These are phyloP conservation scores for Simplicillium aogashimaense DNA, from an alignment of 2,329 filamentous ascomycete genomes.

Conservation along the genomic window DNA sequence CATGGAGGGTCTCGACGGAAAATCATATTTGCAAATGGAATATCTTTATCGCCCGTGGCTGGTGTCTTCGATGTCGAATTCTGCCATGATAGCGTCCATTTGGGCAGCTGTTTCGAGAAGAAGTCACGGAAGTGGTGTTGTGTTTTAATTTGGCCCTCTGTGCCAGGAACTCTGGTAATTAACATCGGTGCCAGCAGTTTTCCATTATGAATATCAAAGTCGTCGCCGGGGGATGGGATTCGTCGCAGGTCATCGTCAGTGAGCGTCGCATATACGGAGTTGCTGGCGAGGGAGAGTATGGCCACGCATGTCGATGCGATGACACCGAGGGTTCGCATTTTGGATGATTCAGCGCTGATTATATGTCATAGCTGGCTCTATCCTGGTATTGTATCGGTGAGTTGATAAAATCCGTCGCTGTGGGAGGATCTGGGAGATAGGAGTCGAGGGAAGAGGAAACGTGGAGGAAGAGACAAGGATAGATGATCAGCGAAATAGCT, in stretches of 20 bases:
- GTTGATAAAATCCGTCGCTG: too few relatives aligned
- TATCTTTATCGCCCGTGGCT: slow-evolving; percentile 53
- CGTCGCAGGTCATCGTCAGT: slow-evolving; percentile 64
- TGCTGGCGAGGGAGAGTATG: slow-evolving; percentile 12
- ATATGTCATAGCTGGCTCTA: too few relatives aligned
- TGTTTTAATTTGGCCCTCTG: slow-evolving; percentile 60
- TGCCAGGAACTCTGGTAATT: slow-evolving; percentile 80
- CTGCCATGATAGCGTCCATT: slow-evolving; percentile 75
- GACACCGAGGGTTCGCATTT: slow-evolving; percentile 3
- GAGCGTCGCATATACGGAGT: slow-evolving; percentile 39
- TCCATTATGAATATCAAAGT: slow-evolving; percentile 72
- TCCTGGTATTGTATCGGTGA: too few relatives aligned
- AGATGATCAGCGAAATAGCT: too few relatives aligned
- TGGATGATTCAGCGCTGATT: not conserved
- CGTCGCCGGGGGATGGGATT: slow-evolving; percentile 61
- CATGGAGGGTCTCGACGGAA: slow-evolving; percentile 83
- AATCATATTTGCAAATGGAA: slow-evolving; percentile 84
- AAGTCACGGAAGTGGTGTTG: slow-evolving; percentile 78
- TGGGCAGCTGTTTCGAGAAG: slow-evolving; percentile 63
- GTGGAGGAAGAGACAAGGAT: too few relatives aligned
- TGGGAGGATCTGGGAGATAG: too few relatives aligned
- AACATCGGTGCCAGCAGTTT: slow-evolving; percentile 78
- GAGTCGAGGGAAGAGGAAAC: too few relatives aligned
- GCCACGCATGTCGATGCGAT: slow-evolving; percentile 5
- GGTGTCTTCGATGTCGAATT: slow-evolving; percentile 86